These are phyloP conservation scores for Coniochaeta sp. DNA, from an alignment of 2,329 filamentous ascomycete genomes.

Conservation along the genomic window DNA sequence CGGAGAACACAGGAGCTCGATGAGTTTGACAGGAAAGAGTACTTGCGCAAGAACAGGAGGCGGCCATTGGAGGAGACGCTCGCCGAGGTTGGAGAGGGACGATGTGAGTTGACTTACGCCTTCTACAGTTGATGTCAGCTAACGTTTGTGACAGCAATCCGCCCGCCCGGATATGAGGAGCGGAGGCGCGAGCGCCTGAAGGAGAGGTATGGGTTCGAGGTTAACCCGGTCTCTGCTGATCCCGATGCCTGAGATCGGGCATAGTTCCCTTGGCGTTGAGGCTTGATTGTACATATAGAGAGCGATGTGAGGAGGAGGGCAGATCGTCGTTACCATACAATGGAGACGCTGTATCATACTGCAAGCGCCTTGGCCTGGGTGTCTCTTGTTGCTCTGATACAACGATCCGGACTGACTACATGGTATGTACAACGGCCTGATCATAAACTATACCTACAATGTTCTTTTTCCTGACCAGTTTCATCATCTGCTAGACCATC, in stretches of 20 bases:
- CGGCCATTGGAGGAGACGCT: slow-evolving; percentile 73
- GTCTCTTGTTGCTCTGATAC: not conserved
- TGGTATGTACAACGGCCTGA: not conserved
- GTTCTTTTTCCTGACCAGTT: not conserved
- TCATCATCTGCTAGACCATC: too few relatives aligned
- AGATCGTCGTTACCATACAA: slow-evolving; percentile 5
- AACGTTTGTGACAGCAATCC: slow-evolving; percentile 54
- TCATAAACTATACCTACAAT: slow-evolving; percentile 3
- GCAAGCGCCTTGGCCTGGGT: not conserved
- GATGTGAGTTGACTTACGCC: slow-evolving; percentile 51
- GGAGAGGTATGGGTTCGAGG: slow-evolving; percentile 82
- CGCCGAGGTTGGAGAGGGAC: slow-evolving; percentile 74
- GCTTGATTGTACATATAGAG: slow-evolving; percentile 14
- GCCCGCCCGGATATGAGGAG: slow-evolving; percentile 76
- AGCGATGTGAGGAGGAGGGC: slow-evolving; percentile 3
- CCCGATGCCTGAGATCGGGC: slow-evolving; percentile 12
- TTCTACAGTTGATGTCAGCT: slow-evolving; percentile 4
- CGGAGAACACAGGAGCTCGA: slow-evolving; percentile 46
- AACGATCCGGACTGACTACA: not conserved
- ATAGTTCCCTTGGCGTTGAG: not conserved
- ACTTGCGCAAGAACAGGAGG: slow-evolving; percentile 64
- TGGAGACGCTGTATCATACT: slow-evolving; percentile 10
- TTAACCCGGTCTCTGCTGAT: slow-evolving; percentile 56
- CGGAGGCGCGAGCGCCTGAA: slow-evolving; percentile 72
- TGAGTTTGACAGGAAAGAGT: slow-evolving; percentile 71